Conservation (phyloP, 2,329 filamentous ascomycete species). For the Piedraia hortae region DNA sequence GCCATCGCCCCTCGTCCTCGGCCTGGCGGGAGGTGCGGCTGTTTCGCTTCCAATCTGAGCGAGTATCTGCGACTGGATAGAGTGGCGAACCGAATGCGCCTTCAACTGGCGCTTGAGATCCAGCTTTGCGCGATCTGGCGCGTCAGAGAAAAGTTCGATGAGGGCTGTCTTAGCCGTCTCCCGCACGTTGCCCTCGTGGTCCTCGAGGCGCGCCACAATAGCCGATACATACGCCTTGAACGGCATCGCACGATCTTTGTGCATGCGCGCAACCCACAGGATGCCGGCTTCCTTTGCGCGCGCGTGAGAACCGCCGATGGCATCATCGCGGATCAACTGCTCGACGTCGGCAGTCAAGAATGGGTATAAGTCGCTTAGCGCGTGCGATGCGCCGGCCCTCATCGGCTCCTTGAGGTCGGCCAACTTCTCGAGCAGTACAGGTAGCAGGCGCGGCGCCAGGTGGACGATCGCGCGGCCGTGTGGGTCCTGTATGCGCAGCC, state of each 20-base stretch:
- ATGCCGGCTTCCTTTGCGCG: conserved; percentile 64
- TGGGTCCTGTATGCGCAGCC: conserved; percentile 61
- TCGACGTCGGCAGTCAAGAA: conserved; percentile 49
- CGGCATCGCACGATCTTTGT: conserved; percentile 47
- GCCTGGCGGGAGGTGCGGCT: conserved; percentile 4
- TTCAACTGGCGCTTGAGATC: conserved; percentile 71
- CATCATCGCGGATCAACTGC: conserved; percentile 47
- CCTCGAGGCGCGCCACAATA: conserved; percentile 67
- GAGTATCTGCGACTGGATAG: conserved; percentile 59
- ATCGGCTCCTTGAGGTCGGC: conserved; percentile 74
- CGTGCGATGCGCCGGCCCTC: conserved; percentile 43
- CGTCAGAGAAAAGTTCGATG: conserved; percentile 62
- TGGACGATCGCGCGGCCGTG: conserved; percentile 31
- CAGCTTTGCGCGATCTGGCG: conserved; percentile 57
- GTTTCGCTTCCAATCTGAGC: conserved; percentile 33
- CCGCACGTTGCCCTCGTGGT: conserved; percentile 66
- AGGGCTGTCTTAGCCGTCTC: conserved; percentile 61
- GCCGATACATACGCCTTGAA: conserved; percentile 63
- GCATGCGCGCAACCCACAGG: conserved; percentile 70
- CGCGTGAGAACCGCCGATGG: conserved; percentile 53
- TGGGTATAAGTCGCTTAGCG: conserved; percentile 50
- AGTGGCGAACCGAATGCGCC: conserved; percentile 58
- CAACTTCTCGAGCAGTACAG: conserved; percentile 55
- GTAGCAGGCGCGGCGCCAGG: conserved; percentile 36
- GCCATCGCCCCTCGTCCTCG: conserved; percentile 6